phyloP scores from a whole-genome alignment of 805 yeast genomes.

The Monosporozyma siamensis region DNA sequence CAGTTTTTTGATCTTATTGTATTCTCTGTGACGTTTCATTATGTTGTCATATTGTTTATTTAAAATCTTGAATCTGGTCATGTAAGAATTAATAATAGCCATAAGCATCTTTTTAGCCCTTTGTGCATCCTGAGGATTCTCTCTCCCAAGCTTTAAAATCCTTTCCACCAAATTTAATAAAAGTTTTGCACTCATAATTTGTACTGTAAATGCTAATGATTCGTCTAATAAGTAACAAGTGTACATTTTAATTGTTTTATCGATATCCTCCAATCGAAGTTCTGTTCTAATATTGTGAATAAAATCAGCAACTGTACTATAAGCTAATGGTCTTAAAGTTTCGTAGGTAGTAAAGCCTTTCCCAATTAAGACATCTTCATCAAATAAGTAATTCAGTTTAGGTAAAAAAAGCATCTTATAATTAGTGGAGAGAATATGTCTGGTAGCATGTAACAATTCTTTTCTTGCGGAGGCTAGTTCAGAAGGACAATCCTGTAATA shows the following conservation, averaged over 20 bases:
- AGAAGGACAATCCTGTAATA: conserved; percentile 91
- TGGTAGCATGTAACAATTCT: conserved; percentile 84
- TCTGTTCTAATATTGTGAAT: conserved; percentile 86
- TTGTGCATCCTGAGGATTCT: conserved; percentile 66
- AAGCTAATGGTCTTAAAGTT: conserved; percentile 85
- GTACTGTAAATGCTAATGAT: conserved; percentile 78
- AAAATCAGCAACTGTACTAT: conserved; percentile 90
- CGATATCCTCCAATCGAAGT: conserved; percentile 69
- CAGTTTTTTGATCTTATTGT: conserved; percentile 36
- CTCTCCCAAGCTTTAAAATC: conserved; percentile 54
- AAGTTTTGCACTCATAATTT: conserved; percentile 91
- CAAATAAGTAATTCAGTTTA: conserved; percentile 73
- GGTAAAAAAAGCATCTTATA: conserved; percentile 75
- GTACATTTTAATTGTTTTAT: conserved; percentile 78
- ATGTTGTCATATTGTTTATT: conserved; percentile 64
- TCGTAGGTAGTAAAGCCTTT: conserved; percentile 88
- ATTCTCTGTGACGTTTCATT: conserved; percentile 49
- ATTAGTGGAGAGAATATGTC: conserved; percentile 90
- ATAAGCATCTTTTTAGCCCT: conserved; percentile 58
- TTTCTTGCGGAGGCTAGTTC: conserved; percentile 86
- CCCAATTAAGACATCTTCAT: conserved; percentile 82
- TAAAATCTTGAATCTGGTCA: conserved; percentile 66
- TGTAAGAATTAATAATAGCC: conserved; percentile 80
- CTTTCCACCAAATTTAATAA: conserved; percentile 81
- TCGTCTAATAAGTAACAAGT: conserved; percentile 74